Evolutionary conservation across 1,139 yeast genomes (phyloP), one percentile per base, ranked within the genome.

Genomic region (Lodderomyces orthopsilosis): DNA sequence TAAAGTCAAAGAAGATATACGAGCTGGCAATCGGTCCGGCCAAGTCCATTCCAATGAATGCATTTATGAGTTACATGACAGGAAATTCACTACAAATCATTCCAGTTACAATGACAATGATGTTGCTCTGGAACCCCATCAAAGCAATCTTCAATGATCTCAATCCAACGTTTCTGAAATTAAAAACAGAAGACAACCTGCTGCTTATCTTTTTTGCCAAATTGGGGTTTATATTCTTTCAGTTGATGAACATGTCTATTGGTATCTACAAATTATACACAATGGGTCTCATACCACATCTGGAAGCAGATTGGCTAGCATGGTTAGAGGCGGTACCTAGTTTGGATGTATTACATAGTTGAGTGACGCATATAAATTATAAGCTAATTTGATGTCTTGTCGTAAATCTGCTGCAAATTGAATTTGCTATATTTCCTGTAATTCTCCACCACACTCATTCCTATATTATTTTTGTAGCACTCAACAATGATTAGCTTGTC

Each of bases 261-360:
- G 98, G 98, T 4, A 58, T 90, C 15, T 90, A 90, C 79, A 93
- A 93, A 63, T 66, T 93, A 51, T 83, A 87, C 54, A 70, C 75
- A 23, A 89, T 93, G 97, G 98, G 98, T 0, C 70, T 93, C 51
- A 79, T 93, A 48, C 98, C 98, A 19, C 88, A 85, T 54, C 83
- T 82, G 34, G 77, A 77, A 41, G 85, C 95, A 49, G 98, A 93
- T 57, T 93, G 98, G 98, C 68, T 93, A 26, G 83, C 91, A 2
- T 91, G 95, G 90, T 94, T 88, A 57, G 52, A 48, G 23, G 56
- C 57, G 26, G 55, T 59, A 2, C 28, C 37, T 3, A 22, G 18
- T n/a, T 4, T 17, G 19, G 9, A 35, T 14, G 19, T 23, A 5
- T 35, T 35, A 23, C 12, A 35, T 35, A 35, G 19, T 35, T 35